A percentile compares a stretch with the other conserved stretches of the same genome.
These are phyloP conservation scores for Populus hybrid DNA, from an alignment of 441 rosid genomes.

Conservation along the genomic window DNA sequence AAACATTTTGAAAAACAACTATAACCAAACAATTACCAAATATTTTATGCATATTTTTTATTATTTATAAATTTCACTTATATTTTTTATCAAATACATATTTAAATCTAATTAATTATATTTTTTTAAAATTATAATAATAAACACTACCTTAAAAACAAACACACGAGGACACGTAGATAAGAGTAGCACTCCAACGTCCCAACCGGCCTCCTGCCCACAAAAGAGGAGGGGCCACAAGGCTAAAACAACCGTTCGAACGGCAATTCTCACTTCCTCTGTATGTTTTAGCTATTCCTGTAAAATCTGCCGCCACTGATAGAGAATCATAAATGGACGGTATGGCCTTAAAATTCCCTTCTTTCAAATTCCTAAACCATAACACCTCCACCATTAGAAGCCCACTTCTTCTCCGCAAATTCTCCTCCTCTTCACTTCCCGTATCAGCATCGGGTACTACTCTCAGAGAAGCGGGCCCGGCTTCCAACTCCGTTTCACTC, in stretches of 20 bases:
- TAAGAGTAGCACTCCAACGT: not conserved
- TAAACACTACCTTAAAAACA: too few relatives aligned
- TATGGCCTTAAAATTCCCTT: conserved; percentile 48
- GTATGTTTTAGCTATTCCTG: not conserved
- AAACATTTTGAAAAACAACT: too few relatives aligned
- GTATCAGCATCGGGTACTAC: conserved; percentile 28
- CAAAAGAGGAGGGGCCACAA: not conserved
- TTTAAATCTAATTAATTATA: accelerated
- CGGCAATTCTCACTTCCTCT: not conserved
- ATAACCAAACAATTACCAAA: accelerated
- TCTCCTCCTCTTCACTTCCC: conserved; percentile 25
- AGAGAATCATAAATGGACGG: conserved; percentile 44
- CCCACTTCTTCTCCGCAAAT: conserved; percentile 25
- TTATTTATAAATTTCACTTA: accelerated
- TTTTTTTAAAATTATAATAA: too few relatives aligned
- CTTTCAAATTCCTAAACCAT: conserved; percentile 43
- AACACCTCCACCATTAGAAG: conserved; percentile 18
- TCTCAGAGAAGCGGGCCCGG: conserved; percentile 29
- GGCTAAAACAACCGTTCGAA: not conserved
- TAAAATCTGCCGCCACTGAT: not conserved
- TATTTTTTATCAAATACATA: too few relatives aligned
- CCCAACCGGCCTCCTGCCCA: not conserved
- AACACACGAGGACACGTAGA: not conserved
- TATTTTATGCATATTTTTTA: too few relatives aligned
- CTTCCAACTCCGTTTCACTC: conserved; percentile 42